Evolutionary conservation across 306 rosid species (phyloP), one percentile per base, ranked within the genome.

Genomic region (Coriaria nepalensis): DNA sequence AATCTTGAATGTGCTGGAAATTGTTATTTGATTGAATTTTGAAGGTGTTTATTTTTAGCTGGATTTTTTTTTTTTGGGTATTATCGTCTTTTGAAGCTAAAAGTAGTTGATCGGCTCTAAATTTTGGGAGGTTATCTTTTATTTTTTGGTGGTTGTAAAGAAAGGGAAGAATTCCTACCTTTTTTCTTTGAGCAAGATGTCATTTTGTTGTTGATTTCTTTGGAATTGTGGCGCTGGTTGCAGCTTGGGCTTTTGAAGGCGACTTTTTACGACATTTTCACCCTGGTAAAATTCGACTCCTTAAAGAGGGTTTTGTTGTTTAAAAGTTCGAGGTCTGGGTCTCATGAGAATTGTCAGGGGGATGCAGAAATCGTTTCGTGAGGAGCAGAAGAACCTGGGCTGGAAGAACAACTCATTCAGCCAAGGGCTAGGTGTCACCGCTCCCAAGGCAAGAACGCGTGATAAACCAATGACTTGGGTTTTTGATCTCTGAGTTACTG

Each of bases 341-440:
- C 98, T 90, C 79, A 90, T 90, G 98, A 85, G 85, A 85, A 85
- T 90, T 90, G 81, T 79, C 70, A 77, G 94, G 98, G 98, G 94
- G 84, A 85, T 90, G 98, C 98, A 81, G 94, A 85, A 76, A 75
- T 69, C 75, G 87, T 80, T 74, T 85, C 69, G 85, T 70, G 77
- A 67, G 85, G 83, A 78, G 66, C 75, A 71, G 65, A 79, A 56
- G 78, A 58, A 45, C 39, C 62, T 73, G 64, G 70, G 73, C 67
- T 72, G 76, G 74, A 79, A 79, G 45, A 67, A 70, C 29, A 20
- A 20, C 48, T 73, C 78, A 43, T 81, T 81, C 75, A 64, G 77
- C 77, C 79, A 63, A 73, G 97, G 95, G 33, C 74, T 84, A 71
- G 93, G 84, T n/a, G 73, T 84, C 76, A 66, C 94, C 40, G 81